Base-by-base conservation (phyloP, 2,329 filamentous ascomycete genomes). In the Cladobotryum protrusum region DNA sequence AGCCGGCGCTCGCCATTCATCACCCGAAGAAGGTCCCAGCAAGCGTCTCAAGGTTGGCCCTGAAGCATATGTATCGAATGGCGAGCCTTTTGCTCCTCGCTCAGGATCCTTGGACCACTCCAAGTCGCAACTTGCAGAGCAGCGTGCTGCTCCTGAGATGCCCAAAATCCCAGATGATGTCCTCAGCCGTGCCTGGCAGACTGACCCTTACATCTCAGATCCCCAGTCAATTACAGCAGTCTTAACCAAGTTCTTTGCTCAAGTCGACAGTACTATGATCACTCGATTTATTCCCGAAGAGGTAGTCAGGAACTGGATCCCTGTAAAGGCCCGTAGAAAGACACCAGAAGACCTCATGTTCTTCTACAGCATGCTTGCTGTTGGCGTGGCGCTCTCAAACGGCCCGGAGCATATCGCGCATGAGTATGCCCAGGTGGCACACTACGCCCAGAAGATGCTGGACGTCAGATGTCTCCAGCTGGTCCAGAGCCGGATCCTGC, bases 401-500 rank as follows among this genome's bases (percentile, higher is more conserved):
- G 69, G 69, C 6, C 61, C 64, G 1, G 66, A 63, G 48, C 56
- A 62, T 18, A 67, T 68, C 36, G 69, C 69, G 6, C 63, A 59
- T 43, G 67, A 72, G 48, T 72, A 72, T 45, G 68, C 70, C 3
- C 69, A 72, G 35, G 77, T 85, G 45, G 81, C 82, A 4, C 72
- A 77, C 43, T 79, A 79, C 58, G 82, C 81, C 4, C 67, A 72
- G 45, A 67, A 62, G 45, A 62, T 57, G 42, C 56, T 59, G 6
- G 54, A 51, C 2, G 44, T 50, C 11, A 59, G 57, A 49, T 65
- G 64, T 33, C 65, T 89, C 44, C 82, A 87, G 56, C 68, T 88
- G 41, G 80, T 83, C 12, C 86, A 89, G 61, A 78, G 77, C 43
- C 77, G 82, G 48, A 68, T 89, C n/a, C 71, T 88, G 14, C 72